These are phyloP conservation scores for Chondrostereum purpureum DNA, from an alignment of 1,284 basidiomycete species.

Conservation along the genomic window DNA sequence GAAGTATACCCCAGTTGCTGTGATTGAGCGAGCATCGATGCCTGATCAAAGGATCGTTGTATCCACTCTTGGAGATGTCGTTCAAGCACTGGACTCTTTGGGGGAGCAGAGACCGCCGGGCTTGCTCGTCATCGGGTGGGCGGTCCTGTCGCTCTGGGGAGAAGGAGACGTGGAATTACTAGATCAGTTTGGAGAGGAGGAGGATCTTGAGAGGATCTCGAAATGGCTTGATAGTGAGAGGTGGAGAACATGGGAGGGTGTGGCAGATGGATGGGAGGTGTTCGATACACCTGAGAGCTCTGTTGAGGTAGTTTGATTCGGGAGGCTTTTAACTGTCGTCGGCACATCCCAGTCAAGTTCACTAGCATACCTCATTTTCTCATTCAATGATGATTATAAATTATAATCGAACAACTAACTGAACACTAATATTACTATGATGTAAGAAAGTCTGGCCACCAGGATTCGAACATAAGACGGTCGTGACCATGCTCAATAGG, in stretches of 20 bases:
- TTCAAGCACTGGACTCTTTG: slow-evolving; percentile 61
- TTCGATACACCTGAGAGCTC: slow-evolving; percentile 8
- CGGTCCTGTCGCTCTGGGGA: slow-evolving; percentile 58
- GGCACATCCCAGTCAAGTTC: too few relatives aligned
- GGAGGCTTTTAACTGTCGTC: too few relatives aligned
- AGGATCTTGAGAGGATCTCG: slow-evolving; percentile 45
- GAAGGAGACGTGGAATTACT: slow-evolving; percentile 46
- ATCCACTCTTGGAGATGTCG: slow-evolving; percentile 74
- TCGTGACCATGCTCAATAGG: too few relatives aligned
- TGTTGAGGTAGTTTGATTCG: too few relatives aligned
- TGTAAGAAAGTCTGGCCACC: too few relatives aligned
- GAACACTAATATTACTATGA: too few relatives aligned
- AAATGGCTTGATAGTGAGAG: slow-evolving; percentile 49
- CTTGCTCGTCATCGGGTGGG: slow-evolving; percentile 95
- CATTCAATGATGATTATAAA: too few relatives aligned
- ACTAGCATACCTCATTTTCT: too few relatives aligned
- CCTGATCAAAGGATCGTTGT: slow-evolving; percentile 85
- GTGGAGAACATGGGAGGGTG: slow-evolving; percentile 59
- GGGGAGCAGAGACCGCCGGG: slow-evolving; percentile 92
- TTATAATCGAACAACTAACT: too few relatives aligned
- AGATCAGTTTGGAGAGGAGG: slow-evolving; percentile 36
- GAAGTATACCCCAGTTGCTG: slow-evolving; percentile 74
- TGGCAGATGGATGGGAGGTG: slow-evolving; percentile 46
- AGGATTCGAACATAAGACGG: too few relatives aligned
- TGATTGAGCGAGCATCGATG: slow-evolving; percentile 90